These are phyloP conservation scores for Kodamaea alishanica DNA, from an alignment of 1,139 yeast genomes.

Conservation along the genomic window DNA sequence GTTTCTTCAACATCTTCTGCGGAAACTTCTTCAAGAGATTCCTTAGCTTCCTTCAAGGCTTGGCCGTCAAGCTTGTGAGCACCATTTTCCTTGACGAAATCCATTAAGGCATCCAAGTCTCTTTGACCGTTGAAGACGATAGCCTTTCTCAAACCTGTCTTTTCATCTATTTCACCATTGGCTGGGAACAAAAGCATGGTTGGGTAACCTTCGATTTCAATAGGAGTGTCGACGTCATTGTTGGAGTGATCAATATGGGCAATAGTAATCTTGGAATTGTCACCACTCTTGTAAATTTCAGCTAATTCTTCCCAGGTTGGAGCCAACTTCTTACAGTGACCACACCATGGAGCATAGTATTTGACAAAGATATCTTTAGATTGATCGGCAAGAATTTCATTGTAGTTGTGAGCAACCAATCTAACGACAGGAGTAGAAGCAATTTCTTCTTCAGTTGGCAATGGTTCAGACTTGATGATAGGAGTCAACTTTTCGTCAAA, in stretches of 20 bases:
- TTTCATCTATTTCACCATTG: slow-evolving; percentile 62
- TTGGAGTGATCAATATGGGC: slow-evolving; percentile 88
- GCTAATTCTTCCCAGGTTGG: slow-evolving; percentile 91
- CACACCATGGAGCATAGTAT: slow-evolving; percentile 99
- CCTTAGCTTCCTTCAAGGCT: slow-evolving; percentile 25
- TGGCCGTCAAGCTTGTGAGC: slow-evolving; percentile 54
- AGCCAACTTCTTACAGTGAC: slow-evolving; percentile 94
- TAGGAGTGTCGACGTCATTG: slow-evolving; percentile 75
- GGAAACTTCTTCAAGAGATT: slow-evolving; percentile 23
- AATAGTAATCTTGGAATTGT: slow-evolving; percentile 55
- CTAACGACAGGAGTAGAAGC: slow-evolving; percentile 72
- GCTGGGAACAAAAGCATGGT: slow-evolving; percentile 92
- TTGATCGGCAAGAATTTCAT: slow-evolving; percentile 60
- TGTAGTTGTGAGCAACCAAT: slow-evolving; percentile 84
- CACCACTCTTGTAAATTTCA: slow-evolving; percentile 48
- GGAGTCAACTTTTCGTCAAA: slow-evolving; percentile 65
- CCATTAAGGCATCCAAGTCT: slow-evolving; percentile 66
- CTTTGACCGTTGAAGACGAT: slow-evolving; percentile 68
- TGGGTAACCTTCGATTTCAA: slow-evolving; percentile 84
- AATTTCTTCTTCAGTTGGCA: slow-evolving; percentile 64
- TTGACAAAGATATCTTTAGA: slow-evolving; percentile 86
- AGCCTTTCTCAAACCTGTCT: slow-evolving; percentile 56
- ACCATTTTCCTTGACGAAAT: slow-evolving; percentile 67
- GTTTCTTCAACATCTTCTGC: slow-evolving; percentile 27
- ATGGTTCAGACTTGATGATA: slow-evolving; percentile 77